Base-by-base conservation (phyloP, 2,329 filamentous ascomycete genomes). In the Iodosphaeria phyllophila region DNA sequence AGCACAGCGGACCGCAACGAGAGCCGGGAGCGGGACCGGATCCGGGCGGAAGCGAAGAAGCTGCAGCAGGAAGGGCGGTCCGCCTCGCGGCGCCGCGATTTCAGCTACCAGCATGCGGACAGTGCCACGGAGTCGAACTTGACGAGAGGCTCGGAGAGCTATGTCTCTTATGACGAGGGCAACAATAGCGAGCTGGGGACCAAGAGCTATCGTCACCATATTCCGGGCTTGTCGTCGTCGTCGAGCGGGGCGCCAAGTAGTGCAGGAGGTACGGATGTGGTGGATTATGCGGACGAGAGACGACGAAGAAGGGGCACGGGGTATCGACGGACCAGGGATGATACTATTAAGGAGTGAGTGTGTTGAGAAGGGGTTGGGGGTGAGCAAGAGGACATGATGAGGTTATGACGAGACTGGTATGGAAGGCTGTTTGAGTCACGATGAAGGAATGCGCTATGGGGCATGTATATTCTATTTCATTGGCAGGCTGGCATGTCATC, bases 141-240 rank as follows among this genome's bases (percentile, higher is more conserved):
- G 25, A 34, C 26, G 30, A 32, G 18, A 16, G 27, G 37, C 32
- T 19, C 24, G 21, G 28, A 33, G 43, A 40, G n/a, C n/a, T n/a
- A n/a, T n/a, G n/a, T n/a, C n/a, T n/a, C n/a, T n/a, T n/a, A n/a
- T n/a, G n/a, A n/a, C n/a, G n/a, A n/a, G n/a, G n/a, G n/a, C n/a
- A n/a, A n/a, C n/a, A n/a, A n/a, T n/a, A 58, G 56, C 39, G 63
- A 68, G 3, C 35, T 59, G 6, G 64, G 64, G 16, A 67, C 61
- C 35, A 68, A 67, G 53, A 56, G 60, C 18, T 68, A 70, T 38
- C 52, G 51, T 34, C 61, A 67, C 35, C 46, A 57, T 18, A 61
- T 66, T 41, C 64, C 64, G 3, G 62, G 64, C 33, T 40, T 64
- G 34, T 51, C 51, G 31, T 36, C 29, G 17, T 30, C 29, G 4